These are phyloP conservation scores for Drechslerella stenobrocha DNA, from an alignment of 2,329 filamentous ascomycete genomes.

Conservation along the genomic window DNA sequence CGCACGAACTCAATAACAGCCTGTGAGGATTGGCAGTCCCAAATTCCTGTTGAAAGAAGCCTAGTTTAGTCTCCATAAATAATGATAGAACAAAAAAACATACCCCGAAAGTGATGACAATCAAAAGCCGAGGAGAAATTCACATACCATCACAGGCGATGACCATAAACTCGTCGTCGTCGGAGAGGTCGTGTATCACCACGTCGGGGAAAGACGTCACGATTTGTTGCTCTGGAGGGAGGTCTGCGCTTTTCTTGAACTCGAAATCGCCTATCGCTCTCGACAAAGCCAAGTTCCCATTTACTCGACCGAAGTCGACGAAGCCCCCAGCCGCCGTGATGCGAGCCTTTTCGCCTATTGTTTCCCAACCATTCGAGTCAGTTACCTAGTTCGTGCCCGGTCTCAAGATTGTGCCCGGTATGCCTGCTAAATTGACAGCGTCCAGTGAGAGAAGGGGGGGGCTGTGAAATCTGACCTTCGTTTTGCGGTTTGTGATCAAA, in stretches of 20 bases:
- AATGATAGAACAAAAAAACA: conserved; percentile 3
- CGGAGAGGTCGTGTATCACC: conserved; percentile 81
- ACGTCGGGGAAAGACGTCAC: conserved; percentile 97
- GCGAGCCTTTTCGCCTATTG: conserved; percentile 83
- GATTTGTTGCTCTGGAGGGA: conserved; percentile 97
- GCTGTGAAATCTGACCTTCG: conserved; percentile 68
- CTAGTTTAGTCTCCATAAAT: no score
- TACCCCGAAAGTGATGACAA: neutral
- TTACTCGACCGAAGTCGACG: conserved; percentile 97
- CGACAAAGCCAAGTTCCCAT: conserved; percentile 94
- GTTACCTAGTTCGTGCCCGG: no score
- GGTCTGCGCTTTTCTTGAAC: conserved; percentile 98
- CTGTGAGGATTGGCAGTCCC: conserved; percentile 99
- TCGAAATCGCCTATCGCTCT: conserved; percentile 98
- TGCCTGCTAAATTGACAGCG: no score
- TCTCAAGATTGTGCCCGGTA: no score
- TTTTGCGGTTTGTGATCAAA: conserved; percentile 99
- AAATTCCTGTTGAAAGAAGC: conserved; percentile 73
- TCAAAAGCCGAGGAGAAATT: neutral
- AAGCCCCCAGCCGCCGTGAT: conserved; percentile 96
- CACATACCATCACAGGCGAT: conserved; percentile 85
- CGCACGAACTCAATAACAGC: conserved; percentile 95
- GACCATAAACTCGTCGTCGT: conserved; percentile 94
- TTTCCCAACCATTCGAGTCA: conserved; percentile 6
- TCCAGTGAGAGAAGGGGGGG: neutral